Conservation (phyloP, 2,329 filamentous ascomycete genomes). For the Paecilomyces dactylethromorphus region DNA sequence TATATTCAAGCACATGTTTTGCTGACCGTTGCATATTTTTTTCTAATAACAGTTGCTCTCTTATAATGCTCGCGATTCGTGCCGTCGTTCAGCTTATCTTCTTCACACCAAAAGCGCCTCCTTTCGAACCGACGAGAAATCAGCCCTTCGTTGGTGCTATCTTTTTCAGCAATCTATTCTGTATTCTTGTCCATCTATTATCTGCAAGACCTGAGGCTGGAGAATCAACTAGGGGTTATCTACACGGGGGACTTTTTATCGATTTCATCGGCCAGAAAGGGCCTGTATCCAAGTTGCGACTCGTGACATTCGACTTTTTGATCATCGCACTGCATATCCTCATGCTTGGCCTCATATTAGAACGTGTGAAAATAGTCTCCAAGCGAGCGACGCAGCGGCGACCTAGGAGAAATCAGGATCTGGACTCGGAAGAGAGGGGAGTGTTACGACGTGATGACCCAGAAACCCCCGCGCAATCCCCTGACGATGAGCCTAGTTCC, state of each 20-base stretch:
- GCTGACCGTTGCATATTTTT: not conserved
- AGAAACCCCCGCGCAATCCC: conserved; percentile 15
- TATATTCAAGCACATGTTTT: not conserved
- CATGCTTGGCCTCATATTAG: conserved; percentile 49
- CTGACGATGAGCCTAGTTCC: conserved; percentile 32
- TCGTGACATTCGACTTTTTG: conserved; percentile 48
- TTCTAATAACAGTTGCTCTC: conserved; percentile 45
- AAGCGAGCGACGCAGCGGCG: conserved; percentile 14
- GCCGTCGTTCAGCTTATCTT: conserved; percentile 51
- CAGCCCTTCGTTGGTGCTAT: conserved; percentile 50
- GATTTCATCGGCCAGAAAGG: conserved; percentile 59
- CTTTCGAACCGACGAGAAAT: conserved; percentile 44
- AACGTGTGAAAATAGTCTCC: conserved; percentile 43
- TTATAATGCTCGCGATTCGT: conserved; percentile 50
- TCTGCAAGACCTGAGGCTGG: conserved; percentile 45
- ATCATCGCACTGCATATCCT: conserved; percentile 51
- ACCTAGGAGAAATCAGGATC: conserved; percentile 40
- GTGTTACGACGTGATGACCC: conserved; percentile 32
- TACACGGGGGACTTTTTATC: conserved; percentile 57
- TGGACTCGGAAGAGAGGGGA: conserved; percentile 56
- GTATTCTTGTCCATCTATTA: conserved; percentile 52
- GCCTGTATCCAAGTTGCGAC: conserved; percentile 47
- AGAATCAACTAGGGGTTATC: conserved; percentile 47
- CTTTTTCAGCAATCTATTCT: conserved; percentile 48
- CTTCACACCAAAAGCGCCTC: conserved; percentile 52